Evolutionary conservation across 768 basidiomycete genomes (phyloP), one percentile per base, ranked within the genome.

Genomic region (Amanita pallidorosea): DNA sequence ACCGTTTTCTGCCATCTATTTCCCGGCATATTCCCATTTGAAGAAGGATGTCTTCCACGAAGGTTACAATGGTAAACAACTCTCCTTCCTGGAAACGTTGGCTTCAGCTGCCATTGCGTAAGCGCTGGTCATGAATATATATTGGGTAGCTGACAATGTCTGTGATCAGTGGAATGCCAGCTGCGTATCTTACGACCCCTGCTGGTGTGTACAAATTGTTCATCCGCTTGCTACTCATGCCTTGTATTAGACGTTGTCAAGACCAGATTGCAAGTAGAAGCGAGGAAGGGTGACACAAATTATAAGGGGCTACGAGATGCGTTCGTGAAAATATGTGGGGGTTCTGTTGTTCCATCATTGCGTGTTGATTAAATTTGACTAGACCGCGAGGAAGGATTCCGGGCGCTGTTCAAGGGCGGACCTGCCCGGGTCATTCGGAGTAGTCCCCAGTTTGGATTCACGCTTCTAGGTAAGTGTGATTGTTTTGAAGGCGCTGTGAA

Each of bases 31-130:
- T 66, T 81, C 80, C 42, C 92, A 94, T 62, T 67, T 91, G 61
- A 90, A 96, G 76, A 87, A 81, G 64, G 95, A 99, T 65, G 57
- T 98, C 22, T 99, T 98, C 75, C 77, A 86, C 47, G 96, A 99
- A 63, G 96, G 96, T 5, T 85, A 90, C 67, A 88, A 96, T 57
- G 93, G 92, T 53, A 98, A 98, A 67, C 81, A 85, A 56, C 72
- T 99, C 34, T 83, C 83, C 13, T 96, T 97, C 71, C 63, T 89
- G 33, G 95, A 99, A 70, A 89, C 93, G 43, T 73, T 99, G 36
- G 67, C 74, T 51, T 75, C 90, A 44, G 92, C 92, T 41, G 89
- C 79, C 3, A 77, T 87, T 33, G 89, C 80, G 88, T 92, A 65
- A 62, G 86, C 77, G 38, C 22, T 31, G 45, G 31, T 53, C 41